phyloP scores from a whole-genome alignment of 495 filamentous ascomycete genomes.

The Glarea lozoyensis region DNA sequence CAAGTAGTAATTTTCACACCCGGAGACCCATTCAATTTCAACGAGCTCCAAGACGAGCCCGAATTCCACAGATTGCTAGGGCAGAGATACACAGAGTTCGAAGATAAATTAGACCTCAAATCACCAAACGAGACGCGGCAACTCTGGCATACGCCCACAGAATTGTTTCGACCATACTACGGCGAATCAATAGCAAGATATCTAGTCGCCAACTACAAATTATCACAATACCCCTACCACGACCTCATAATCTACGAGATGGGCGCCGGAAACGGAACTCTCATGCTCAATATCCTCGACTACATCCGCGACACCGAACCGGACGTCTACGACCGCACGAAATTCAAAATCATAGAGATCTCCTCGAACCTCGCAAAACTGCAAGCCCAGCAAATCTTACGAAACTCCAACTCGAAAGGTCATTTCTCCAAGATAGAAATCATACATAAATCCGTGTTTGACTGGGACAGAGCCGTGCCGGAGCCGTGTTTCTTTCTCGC shows the following conservation, averaged over 20 bases:
- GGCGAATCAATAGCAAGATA: slow-evolving; percentile 94
- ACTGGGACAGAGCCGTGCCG: slow-evolving; percentile 78
- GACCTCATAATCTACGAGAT: slow-evolving; percentile 99
- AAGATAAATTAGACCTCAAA: slow-evolving; percentile 71
- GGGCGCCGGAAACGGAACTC: slow-evolving; percentile 92
- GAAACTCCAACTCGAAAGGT: slow-evolving; percentile 54
- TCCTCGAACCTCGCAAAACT: slow-evolving; percentile 67
- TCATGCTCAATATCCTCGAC: slow-evolving; percentile 97
- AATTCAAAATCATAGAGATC: slow-evolving; percentile 94
- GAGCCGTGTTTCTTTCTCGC: slow-evolving; percentile 95
- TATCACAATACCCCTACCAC: slow-evolving; percentile 88
- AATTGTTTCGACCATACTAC: slow-evolving; percentile 94
- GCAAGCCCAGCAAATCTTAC: slow-evolving; percentile 61
- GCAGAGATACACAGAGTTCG: slow-evolving; percentile 76
- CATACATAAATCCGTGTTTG: slow-evolving; percentile 88
- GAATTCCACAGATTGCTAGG: slow-evolving; percentile 71
- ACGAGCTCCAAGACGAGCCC: slow-evolving; percentile 64
- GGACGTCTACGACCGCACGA: slow-evolving; percentile 87
- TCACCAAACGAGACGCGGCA: slow-evolving; percentile 68
- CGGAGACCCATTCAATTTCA: slow-evolving; percentile 90
- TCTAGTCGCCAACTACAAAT: slow-evolving; percentile 88
- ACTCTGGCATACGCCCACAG: slow-evolving; percentile 97
- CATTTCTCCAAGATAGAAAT: slow-evolving; percentile 85
- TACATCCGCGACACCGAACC: slow-evolving; percentile 87
- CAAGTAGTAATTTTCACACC: slow-evolving; percentile 94